A percentile compares a stretch with the other conserved stretches of the same genome.
These are phyloP conservation scores for Amoeboaphelidium protococcarum DNA, from an alignment of 371 early-diverging fungal genomes.

Conservation along the genomic window DNA sequence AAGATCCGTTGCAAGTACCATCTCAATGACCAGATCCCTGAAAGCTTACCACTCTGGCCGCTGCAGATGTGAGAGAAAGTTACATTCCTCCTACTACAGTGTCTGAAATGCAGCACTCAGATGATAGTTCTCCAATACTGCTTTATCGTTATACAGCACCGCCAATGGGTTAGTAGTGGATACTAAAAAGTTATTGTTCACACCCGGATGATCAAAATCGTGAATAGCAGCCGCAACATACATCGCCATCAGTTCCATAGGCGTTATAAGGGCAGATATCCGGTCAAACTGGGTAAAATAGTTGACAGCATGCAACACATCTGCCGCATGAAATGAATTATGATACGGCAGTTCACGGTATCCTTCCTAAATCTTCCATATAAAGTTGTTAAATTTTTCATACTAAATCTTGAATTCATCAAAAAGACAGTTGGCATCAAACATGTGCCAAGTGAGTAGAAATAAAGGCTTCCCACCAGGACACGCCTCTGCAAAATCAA, in stretches of 20 bases:
- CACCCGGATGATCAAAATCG: conserved; percentile 64
- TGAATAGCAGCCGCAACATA: conserved; percentile 51
- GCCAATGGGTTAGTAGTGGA: conserved; percentile 51
- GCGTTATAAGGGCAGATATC: conserved; percentile 11
- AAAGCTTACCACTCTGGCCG: conserved; percentile 15
- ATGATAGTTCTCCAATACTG: conserved; percentile 82
- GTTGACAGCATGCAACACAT: conserved; percentile 50
- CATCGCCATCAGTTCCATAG: conserved; percentile 37
- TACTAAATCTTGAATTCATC: conserved; percentile 12
- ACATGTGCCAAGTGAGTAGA: background rate
- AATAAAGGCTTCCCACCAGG: background rate
- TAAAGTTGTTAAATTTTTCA: conserved; percentile 17
- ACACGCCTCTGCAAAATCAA: background rate
- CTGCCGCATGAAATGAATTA: conserved; percentile 58
- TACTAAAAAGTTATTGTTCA: conserved; percentile 36
- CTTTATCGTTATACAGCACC: conserved; percentile 66
- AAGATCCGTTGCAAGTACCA: conserved; percentile 64
- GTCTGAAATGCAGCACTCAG: conserved; percentile 56
- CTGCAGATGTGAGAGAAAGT: conserved; percentile 1
- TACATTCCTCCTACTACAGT: conserved; percentile 15
- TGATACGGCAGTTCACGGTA: conserved; percentile 31
- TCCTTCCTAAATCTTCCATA: conserved; percentile 14
- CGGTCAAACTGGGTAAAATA: conserved; percentile 34
- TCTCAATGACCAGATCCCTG: conserved; percentile 33
- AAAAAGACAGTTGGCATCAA: conserved; percentile 9